These are phyloP conservation scores for Pelargonium cotyledonis DNA, from an alignment of 441 rosid genomes.

Conservation along the genomic window DNA sequence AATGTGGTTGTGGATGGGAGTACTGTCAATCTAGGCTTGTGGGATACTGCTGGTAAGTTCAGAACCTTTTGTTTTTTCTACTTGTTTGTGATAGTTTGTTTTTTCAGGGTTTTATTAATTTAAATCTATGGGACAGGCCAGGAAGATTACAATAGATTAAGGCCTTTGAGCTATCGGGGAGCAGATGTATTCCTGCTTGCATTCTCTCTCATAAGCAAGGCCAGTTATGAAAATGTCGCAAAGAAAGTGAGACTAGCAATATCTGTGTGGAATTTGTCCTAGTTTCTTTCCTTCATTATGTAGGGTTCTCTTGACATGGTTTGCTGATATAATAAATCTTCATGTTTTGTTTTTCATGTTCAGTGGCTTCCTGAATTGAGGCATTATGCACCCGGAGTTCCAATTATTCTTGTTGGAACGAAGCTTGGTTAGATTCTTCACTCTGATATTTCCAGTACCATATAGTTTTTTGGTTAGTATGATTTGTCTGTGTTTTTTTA, in stretches of 20 bases:
- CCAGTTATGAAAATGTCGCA: constrained; percentile 86
- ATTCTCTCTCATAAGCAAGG: constrained; percentile 88
- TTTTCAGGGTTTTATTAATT: constrained; percentile 6
- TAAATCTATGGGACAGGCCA: constrained; percentile 51
- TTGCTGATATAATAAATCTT: too few species aligned
- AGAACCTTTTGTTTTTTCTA: not conserved
- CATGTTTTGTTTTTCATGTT: constrained; percentile 21
- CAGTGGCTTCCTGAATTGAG: constrained; percentile 95
- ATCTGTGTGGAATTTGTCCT: not conserved
- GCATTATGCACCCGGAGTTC: constrained; percentile 90
- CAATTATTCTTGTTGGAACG: constrained; percentile 84
- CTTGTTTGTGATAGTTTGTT: not conserved
- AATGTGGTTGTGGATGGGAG: constrained; percentile 89
- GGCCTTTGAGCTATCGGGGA: constrained; percentile 93
- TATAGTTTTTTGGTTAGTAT: not conserved
- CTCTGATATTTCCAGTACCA: constrained; percentile 7
- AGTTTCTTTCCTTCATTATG: constrained; percentile 11
- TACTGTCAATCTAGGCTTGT: constrained; percentile 80
- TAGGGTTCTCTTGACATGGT: not conserved
- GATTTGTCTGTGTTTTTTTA: too few species aligned
- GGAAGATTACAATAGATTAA: constrained; percentile 82
- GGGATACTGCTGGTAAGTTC: constrained; percentile 88
- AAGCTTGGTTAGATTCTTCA: constrained; percentile 63
- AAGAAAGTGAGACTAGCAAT: constrained; percentile 47
- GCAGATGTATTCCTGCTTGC: constrained; percentile 88